These are phyloP conservation scores for Skeletonema potamos DNA, from an alignment of 108 stramenopile genomes.

Conservation along the genomic window DNA sequence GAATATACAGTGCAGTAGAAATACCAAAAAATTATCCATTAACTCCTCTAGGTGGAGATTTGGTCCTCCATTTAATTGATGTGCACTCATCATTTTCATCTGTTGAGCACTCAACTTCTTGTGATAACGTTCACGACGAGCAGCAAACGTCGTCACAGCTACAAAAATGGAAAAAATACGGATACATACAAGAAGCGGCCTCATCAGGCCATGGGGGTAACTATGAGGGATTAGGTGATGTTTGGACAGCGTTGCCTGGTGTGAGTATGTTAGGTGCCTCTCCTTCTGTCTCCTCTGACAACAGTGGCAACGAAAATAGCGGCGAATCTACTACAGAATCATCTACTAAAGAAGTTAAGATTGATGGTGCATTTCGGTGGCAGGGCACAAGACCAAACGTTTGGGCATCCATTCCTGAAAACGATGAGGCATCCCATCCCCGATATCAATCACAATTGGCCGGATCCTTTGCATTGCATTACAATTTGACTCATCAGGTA, in stretches of 20 bases:
- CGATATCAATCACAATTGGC: constrained; percentile 19
- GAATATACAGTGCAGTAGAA: not conserved
- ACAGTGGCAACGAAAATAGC: not conserved
- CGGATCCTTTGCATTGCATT: constrained; percentile 34
- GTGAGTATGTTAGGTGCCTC: constrained; percentile 26
- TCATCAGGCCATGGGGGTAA: constrained; percentile 35
- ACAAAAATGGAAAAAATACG: constrained; percentile 10
- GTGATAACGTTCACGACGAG: not conserved
- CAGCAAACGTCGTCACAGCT: not conserved
- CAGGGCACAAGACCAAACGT: constrained; percentile 17
- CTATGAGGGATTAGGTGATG: constrained; percentile 27
- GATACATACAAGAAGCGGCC: constrained; percentile 10
- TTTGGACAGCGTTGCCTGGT: constrained; percentile 16
- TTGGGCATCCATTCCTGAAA: constrained; percentile 30
- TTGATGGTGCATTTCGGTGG: too few species aligned
- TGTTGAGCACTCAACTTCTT: not conserved
- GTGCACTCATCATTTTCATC: not conserved
- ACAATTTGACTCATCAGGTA: constrained; percentile 30
- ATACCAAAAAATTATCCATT: not conserved
- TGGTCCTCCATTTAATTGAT: constrained; percentile 27
- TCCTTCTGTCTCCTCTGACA: not conserved
- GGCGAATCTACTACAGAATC: too few species aligned
- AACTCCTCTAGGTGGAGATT: constrained; percentile 18
- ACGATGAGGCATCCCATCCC: constrained; percentile 26
- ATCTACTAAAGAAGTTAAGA: too few species aligned